phyloP scores from a whole-genome alignment of 2,329 filamentous ascomycete genomes.

The Cordyceps cateniannulata region DNA sequence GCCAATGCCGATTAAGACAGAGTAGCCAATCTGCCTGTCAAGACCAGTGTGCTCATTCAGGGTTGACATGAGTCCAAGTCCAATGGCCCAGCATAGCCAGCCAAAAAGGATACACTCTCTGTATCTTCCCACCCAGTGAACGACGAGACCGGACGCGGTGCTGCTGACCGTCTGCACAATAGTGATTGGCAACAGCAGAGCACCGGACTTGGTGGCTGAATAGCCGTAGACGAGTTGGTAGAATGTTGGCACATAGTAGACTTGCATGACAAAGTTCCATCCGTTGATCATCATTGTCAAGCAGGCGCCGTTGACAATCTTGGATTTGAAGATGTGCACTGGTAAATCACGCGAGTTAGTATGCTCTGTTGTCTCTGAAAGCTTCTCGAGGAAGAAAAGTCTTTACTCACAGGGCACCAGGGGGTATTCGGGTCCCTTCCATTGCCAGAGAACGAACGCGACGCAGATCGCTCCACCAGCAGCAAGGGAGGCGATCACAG shows the following conservation, averaged over 20 bases:
- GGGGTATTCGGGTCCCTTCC: conserved; percentile 41
- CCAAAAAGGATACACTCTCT: conserved; percentile 48
- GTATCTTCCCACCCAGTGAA: conserved; percentile 46
- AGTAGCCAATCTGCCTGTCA: conserved; percentile 49
- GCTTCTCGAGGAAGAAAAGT: no score
- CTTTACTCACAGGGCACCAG: conserved; percentile 36
- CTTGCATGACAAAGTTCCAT: conserved; percentile 53
- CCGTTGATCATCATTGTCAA: conserved; percentile 53
- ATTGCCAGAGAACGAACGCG: conserved; percentile 47
- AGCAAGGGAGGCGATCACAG: conserved; percentile 48
- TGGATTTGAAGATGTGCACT: conserved; percentile 47
- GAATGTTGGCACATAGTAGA: conserved; percentile 42
- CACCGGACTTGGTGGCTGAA: conserved; percentile 34
- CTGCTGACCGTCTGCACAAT: conserved; percentile 40
- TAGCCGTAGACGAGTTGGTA: conserved; percentile 41
- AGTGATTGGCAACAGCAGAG: conserved; percentile 35
- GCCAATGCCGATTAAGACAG: conserved; percentile 43
- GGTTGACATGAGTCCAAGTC: conserved; percentile 46
- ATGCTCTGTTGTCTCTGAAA: not conserved
- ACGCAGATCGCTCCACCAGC: conserved; percentile 41
- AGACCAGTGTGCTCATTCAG: conserved; percentile 40
- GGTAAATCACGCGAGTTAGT: conserved; percentile 17
- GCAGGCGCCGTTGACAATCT: conserved; percentile 48
- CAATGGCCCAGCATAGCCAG: conserved; percentile 45
- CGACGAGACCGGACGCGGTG: conserved; percentile 44